Evolutionary conservation across 139 green algal species (phyloP).

Genomic region (Chlorella sp.): DNA sequence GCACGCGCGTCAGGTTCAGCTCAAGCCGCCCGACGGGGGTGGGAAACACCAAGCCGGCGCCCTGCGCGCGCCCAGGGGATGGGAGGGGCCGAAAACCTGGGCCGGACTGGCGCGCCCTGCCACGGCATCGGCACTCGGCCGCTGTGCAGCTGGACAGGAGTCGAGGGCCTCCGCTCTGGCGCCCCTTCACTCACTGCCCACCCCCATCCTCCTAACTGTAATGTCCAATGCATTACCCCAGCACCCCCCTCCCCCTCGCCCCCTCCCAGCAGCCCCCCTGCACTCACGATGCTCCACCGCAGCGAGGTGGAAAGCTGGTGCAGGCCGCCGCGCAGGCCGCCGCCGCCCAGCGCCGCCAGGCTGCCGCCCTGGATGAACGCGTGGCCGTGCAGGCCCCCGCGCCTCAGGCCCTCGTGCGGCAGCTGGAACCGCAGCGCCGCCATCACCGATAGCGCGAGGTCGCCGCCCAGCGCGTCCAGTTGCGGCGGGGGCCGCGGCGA

Average conservation of each 20-base stretch:
- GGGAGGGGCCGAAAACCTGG: neutral
- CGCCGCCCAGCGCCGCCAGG: conserved; percentile 38
- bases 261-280: too few species aligned
- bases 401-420: conserved; percentile 42
- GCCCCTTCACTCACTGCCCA: neutral
- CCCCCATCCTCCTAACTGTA: neutral
- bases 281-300: conserved; percentile 65
- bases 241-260: too few species aligned
- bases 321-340: conserved; percentile 1
- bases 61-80: conserved; percentile 17
- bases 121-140: neutral
- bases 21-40: conserved; percentile 36
- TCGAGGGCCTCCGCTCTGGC: neutral
- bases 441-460: conserved; percentile 62
- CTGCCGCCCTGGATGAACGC: conserved; percentile 79
- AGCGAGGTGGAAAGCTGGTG: conserved; percentile 49
- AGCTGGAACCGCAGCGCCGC: conserved; percentile 69
- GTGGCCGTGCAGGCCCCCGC: conserved; percentile 65
- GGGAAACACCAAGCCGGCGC: conserved; percentile 40
- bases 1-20: conserved; percentile 40
- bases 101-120: neutral
- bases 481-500: neutral
- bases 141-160: too few species aligned
- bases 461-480: conserved; percentile 70
- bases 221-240: neutral